Base-by-base conservation (phyloP, 148 eudicot species). In the Persicaria tinctoria region DNA sequence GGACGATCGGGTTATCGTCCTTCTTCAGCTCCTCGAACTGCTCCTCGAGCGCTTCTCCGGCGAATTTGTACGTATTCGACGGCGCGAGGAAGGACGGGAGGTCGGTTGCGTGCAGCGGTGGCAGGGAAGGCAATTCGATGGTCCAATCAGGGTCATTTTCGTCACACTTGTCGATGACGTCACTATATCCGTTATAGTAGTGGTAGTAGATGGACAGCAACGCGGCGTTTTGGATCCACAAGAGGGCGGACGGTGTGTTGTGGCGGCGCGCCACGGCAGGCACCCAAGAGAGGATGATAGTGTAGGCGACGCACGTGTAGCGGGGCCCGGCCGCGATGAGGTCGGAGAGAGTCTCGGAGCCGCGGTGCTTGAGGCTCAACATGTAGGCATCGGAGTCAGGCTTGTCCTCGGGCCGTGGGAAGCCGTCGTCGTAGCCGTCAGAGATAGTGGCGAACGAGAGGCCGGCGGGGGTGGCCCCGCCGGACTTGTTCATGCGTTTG, bases 221-320 rank as follows among this genome's bases (percentile, higher is more conserved):
- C 3, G 86, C 48, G 53, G 90, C 90, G 27, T 89, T 80, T 77
- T 91, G 86, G 1, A 92, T 89, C 77, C 89, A 91, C 38, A 91
- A 86, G 1, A 90, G 68, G 4, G 87, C 93, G 0, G 88, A 90
- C 64, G 45, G 75, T 1, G 87, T 53, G 51, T 86, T 87, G 46
- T 85, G 75, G 0, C 70, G 48, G 59, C 70, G 83, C 6, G 92
- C 93, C 74, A 91, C 96, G n/a, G 87, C 91, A 32, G 89, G 79
- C 8, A 88, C 96, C 93, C 96, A 91, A 0, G 92, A 87, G 20
- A 89, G 76, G 72, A 91, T 84, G 10, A 90, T 79, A 14, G 87
- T 92, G 73, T 88, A 89, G 8, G 89, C 74, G 0, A 90, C 77
- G 72, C 90, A 90, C 10, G 74, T 80, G 6, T 88, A 74, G 0